These are phyloP conservation scores for Melampsora americana DNA, from an alignment of 1,284 basidiomycete species.

Conservation along the genomic window DNA sequence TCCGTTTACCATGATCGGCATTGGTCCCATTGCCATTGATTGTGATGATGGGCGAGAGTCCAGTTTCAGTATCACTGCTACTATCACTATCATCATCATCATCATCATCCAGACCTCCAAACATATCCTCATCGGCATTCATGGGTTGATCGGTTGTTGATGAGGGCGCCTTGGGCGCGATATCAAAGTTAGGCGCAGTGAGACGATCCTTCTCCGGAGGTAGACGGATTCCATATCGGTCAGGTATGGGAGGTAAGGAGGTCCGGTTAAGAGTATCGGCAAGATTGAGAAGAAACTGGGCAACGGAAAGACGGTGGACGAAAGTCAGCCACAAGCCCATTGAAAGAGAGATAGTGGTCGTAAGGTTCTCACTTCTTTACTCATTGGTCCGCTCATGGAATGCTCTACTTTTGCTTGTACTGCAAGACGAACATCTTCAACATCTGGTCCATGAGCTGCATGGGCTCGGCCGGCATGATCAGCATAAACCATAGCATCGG, in stretches of 20 bases:
- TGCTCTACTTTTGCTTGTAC: conserved; percentile 90
- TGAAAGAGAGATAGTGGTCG: conserved; percentile 25
- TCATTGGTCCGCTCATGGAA: conserved; percentile 86
- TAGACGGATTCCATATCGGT: conserved; percentile 87
- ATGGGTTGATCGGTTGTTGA: conserved; percentile 63
- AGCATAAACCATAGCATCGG: conserved; percentile 84
- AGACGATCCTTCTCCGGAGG: conserved; percentile 78
- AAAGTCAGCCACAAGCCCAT: not conserved
- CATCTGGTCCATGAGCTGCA: conserved; percentile 64
- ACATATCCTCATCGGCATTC: conserved; percentile 71
- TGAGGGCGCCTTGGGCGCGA: conserved; percentile 80
- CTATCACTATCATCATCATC: conserved; percentile 51
- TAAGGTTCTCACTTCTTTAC: conserved; percentile 73
- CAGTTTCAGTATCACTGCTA: conserved; percentile 44
- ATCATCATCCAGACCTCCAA: conserved; percentile 67
- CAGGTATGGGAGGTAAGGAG: conserved; percentile 86
- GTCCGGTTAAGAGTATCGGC: conserved; percentile 85
- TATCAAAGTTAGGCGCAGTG: conserved; percentile 84
- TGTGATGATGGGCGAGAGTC: conserved; percentile 43
- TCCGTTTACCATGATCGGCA: conserved; percentile 42
- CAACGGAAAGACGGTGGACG: not conserved
- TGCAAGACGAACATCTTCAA: conserved; percentile 85
- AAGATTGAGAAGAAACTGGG: conserved; percentile 78
- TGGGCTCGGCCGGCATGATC: conserved; percentile 80
- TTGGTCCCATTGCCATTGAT: conserved; percentile 30